Conservation (phyloP, 2,329 filamentous ascomycete species). For the Chaetothyriales sp. region DNA sequence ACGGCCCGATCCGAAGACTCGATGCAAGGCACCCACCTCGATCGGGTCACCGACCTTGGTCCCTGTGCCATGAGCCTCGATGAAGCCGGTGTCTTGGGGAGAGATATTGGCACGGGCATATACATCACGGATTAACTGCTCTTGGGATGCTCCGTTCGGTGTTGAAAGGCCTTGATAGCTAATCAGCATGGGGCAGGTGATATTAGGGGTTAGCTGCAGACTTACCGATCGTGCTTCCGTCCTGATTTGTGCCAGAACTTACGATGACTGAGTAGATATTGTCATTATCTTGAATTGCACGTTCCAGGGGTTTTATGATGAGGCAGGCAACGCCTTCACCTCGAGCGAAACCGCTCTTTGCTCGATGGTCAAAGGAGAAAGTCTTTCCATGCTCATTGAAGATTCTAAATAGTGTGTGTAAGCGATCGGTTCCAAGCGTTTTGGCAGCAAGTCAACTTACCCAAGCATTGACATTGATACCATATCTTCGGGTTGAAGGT, state of each 20-base stretch:
- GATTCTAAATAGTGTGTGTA: conserved; percentile 19
- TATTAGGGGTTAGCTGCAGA: neutral
- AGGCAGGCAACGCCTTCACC: conserved; percentile 32
- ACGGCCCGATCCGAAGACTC: conserved; percentile 13
- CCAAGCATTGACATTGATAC: neutral
- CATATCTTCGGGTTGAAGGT: neutral
- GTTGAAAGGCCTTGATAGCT: conserved; percentile 24
- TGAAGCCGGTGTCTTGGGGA: conserved; percentile 13
- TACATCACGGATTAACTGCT: conserved; percentile 21
- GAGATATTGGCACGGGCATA: conserved; percentile 20
- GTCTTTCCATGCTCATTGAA: conserved; percentile 1
- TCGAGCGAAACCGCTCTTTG: conserved; percentile 29
- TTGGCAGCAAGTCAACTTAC: conserved; percentile 14
- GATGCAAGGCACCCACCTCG: conserved; percentile 18
- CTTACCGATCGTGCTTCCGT: conserved; percentile 28
- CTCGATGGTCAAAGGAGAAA: conserved; percentile 7
- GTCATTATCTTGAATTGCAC: conserved; percentile 29
- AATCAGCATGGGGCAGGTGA: neutral
- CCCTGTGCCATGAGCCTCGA: conserved; percentile 25
- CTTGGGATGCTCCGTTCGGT: conserved; percentile 26
- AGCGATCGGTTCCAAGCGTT: conserved; percentile 3
- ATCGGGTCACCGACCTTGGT: conserved; percentile 22
- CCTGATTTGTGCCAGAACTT: conserved; percentile 28
- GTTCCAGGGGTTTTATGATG: conserved; percentile 28
- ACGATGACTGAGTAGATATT: conserved; percentile 30